Percentiles rank a stretch among this genome's conserved stretches.
Evolutionary conservation across 331 rosid genomes (phyloP).

Genomic region (Dryas integrifolia): DNA sequence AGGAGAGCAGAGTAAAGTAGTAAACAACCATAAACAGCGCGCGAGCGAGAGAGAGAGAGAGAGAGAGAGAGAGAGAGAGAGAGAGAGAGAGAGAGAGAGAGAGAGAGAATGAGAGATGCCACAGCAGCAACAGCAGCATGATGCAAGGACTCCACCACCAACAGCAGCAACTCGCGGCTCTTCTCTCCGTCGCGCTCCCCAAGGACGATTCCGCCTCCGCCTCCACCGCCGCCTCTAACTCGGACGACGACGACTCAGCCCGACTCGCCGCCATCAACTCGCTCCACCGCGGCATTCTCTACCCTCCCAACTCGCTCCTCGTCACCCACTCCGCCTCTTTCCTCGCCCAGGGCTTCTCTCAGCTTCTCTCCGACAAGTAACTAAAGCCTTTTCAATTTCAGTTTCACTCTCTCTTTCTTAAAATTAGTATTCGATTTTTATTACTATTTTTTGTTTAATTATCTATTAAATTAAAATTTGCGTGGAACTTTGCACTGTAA

Average conservation of each 20-base stretch:
- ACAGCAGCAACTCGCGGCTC: slow-evolving; percentile 82
- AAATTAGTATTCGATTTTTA: neutral
- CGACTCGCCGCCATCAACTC: slow-evolving; percentile 74
- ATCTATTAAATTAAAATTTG: neutral
- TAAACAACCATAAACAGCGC: no score
- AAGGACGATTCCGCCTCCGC: slow-evolving; percentile 48
- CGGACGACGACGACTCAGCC: slow-evolving; percentile 59
- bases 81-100: slow-evolving; percentile 17
- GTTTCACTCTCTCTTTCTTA: slow-evolving; percentile 3
- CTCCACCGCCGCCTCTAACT: slow-evolving; percentile 8
- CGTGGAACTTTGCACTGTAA: neutral
- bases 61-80: slow-evolving; percentile 25
- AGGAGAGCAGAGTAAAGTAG: no score
- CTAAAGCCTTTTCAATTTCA: neutral
- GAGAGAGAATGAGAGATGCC: slow-evolving; percentile 21
- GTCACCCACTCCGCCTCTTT: slow-evolving; percentile 85
- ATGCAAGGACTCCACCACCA: slow-evolving; percentile 89
- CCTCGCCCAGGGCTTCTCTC: slow-evolving; percentile 80
- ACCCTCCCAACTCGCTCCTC: slow-evolving; percentile 83
- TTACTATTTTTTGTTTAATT: neutral
- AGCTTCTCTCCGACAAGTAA: slow-evolving; percentile 85
- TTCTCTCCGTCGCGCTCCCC: slow-evolving; percentile 77
- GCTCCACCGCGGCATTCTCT: slow-evolving; percentile 81
- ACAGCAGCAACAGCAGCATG: slow-evolving; percentile 8
- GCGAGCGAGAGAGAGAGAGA: neutral